Evolutionary conservation across 2,329 filamentous ascomycete species (phyloP), one percentile per base, ranked within the genome.

Genomic region (Sporothrix inflata): DNA sequence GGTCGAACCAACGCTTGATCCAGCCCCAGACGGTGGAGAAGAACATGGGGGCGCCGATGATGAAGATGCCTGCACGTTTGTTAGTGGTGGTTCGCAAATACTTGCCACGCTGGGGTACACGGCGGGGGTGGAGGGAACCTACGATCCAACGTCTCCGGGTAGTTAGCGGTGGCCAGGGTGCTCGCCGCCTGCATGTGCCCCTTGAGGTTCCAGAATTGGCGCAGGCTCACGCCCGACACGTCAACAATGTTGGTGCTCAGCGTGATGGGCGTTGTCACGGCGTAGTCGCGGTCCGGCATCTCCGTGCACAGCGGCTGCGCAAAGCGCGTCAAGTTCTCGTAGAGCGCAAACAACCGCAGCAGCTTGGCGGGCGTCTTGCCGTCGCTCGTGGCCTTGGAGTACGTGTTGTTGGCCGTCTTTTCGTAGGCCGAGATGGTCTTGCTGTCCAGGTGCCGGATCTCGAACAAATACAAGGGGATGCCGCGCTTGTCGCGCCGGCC

Each of bases 151-250:
- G 94, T 98, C 83, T 98, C 95, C 0, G 95, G 95, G 80, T 98
- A 98, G 82, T 98, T 93, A 5, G 94, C 94, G 3, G 94, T 98
- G 6, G 95, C 95, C 71, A 98, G 85, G 73, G 91, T 89, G 78
- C 92, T 94, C 1, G 94, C 94, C 78, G 94, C 92, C 83, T 98
- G 94, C 94, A 98, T 97, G 81, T 98, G 95, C 30, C 84, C 84
- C 85, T 97, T 96, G 74, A 98, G 83, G 82, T 97, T 97, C 95
- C 95, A 98, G 81, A 98, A 98, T 83, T 97, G 94, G 84, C 93
- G 94, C 80, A 98, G 81, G 6, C 93, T 93, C 34, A 98, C 94
- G 16, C 91, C 90, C 19, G 90, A 92, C 75, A 98, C 94, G 80
- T 98, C 95, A 72, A 98, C 94, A 77, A 98, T 97, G 82, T 98